These are phyloP conservation scores for Phytophthora cactorum DNA, from an alignment of 352 stramenopile genomes.

Conservation along the genomic window DNA sequence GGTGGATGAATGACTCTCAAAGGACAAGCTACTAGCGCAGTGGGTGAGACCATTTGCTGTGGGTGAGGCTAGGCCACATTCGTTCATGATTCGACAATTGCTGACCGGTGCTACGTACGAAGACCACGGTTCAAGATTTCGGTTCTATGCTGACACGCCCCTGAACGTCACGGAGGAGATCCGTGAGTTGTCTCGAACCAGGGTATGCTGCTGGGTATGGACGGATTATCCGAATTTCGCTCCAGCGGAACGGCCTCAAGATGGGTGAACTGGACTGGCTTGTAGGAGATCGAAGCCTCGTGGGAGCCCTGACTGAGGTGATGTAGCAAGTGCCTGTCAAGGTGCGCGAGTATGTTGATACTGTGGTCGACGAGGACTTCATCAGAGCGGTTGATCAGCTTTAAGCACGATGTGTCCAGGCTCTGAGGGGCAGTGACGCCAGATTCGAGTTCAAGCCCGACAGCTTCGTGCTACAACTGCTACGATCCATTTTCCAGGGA, in stretches of 20 bases:
- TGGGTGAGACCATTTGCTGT: neutral
- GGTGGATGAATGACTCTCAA: neutral
- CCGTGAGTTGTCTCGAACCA: conserved; percentile 3
- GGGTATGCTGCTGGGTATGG: neutral
- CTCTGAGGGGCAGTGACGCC: conserved; percentile 3
- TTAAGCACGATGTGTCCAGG: neutral
- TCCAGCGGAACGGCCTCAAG: neutral
- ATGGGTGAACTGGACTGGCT: neutral
- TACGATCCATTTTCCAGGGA: too few relatives aligned
- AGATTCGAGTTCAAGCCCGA: neutral
- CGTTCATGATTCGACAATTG: neutral
- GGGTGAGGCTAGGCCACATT: neutral
- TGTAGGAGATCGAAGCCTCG: conserved; percentile 2
- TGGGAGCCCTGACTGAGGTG: neutral
- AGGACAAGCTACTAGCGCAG: neutral
- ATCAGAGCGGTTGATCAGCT: neutral
- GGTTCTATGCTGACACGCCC: neutral
- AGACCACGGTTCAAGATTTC: neutral
- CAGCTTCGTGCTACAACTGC: too few relatives aligned
- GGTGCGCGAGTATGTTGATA: neutral
- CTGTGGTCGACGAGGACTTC: neutral
- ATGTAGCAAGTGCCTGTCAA: neutral
- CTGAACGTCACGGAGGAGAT: conserved; percentile 1
- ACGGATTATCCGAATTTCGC: neutral
- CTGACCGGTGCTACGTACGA: neutral